Evolutionary conservation across 1,284 basidiomycete genomes (phyloP).

Genomic region (Sporisorium reilianum): DNA sequence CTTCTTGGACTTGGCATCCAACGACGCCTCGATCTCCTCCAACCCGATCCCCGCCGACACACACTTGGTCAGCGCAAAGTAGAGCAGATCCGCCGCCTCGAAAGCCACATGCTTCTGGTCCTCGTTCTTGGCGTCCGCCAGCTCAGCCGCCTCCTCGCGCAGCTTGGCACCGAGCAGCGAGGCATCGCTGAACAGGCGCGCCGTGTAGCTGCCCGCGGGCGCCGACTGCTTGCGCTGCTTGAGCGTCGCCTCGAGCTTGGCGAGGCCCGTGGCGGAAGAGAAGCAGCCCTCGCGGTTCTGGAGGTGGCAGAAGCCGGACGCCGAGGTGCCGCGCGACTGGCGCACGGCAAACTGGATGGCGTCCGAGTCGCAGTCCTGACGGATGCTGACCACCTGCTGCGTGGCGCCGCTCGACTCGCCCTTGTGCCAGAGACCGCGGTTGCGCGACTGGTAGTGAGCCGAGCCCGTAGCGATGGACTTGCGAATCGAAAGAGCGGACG

Average conservation of each 20-base stretch:
- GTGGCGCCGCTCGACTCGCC: conserved; percentile 95
- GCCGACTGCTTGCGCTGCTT: conserved; percentile 79
- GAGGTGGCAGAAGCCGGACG: conserved; percentile 86
- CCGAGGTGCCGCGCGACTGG: conserved; percentile 77
- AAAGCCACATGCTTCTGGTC: conserved; percentile 84
- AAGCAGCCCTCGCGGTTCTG: conserved; percentile 80
- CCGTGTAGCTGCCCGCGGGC: conserved; percentile 92
- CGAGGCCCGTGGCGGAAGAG: conserved; percentile 78
- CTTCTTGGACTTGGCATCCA: conserved; percentile 88
- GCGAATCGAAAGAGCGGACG: conserved; percentile 86
- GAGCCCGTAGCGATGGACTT: conserved; percentile 89
- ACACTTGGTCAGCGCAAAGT: conserved; percentile 92
- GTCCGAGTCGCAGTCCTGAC: conserved; percentile 92
- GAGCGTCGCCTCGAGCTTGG: conserved; percentile 85
- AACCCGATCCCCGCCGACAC: conserved; percentile 85
- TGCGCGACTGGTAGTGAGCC: conserved; percentile 94
- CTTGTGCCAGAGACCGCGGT: conserved; percentile 94
- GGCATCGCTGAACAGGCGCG: conserved; percentile 85
- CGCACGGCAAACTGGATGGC: conserved; percentile 90
- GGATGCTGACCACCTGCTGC: conserved; percentile 86
- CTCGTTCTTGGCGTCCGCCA: conserved; percentile 83
- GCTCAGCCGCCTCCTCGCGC: conserved; percentile 97
- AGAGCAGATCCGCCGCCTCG: conserved; percentile 94
- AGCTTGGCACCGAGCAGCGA: conserved; percentile 90
- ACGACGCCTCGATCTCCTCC: conserved; percentile 84